Conservation (phyloP, 1,139 yeast genomes). For the Protomyces inouyei region DNA sequence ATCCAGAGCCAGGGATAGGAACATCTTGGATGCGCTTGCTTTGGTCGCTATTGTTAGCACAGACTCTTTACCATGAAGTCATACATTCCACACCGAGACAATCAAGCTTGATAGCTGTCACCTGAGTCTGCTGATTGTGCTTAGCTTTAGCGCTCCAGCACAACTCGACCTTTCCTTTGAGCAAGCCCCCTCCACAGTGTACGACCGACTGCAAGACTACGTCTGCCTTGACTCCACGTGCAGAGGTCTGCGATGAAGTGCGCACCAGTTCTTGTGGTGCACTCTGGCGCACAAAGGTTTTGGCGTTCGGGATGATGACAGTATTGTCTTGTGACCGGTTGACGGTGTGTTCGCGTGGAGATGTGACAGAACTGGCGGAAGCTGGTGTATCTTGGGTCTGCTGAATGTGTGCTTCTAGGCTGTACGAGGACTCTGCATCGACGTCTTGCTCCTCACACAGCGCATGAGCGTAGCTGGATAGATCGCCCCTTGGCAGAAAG, state of each 20-base stretch:
- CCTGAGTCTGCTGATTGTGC: constrained; percentile 9
- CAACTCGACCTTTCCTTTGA: constrained; percentile 6
- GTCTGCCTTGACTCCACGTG: constrained; percentile 14
- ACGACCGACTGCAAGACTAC: constrained; percentile 1
- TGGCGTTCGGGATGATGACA: not conserved
- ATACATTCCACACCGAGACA: constrained; percentile 19
- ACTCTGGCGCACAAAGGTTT: constrained; percentile 16
- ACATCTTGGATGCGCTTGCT: not conserved
- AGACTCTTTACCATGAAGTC: not conserved
- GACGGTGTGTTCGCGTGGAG: no score
- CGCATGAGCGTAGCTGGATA: not conserved
- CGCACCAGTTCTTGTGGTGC: constrained; percentile 17
- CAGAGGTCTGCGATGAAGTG: not conserved
- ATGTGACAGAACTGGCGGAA: not conserved
- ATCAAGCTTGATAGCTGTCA: constrained; percentile 4
- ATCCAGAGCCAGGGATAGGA: constrained; percentile 16
- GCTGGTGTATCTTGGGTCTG: not conserved
- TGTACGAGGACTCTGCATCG: not conserved
- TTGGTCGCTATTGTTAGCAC: not conserved
- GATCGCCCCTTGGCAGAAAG: not conserved
- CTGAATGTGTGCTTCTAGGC: no score
- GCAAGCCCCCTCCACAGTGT: constrained; percentile 14
- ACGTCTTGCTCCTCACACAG: not conserved
- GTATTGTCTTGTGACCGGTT: not conserved
- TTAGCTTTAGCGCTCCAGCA: constrained; percentile 2